A percentile compares a stretch with the other conserved stretches of the same genome.
Evolutionary conservation across 495 filamentous ascomycete genomes (phyloP).

Genomic region (Penicillium atrosanguineum): DNA sequence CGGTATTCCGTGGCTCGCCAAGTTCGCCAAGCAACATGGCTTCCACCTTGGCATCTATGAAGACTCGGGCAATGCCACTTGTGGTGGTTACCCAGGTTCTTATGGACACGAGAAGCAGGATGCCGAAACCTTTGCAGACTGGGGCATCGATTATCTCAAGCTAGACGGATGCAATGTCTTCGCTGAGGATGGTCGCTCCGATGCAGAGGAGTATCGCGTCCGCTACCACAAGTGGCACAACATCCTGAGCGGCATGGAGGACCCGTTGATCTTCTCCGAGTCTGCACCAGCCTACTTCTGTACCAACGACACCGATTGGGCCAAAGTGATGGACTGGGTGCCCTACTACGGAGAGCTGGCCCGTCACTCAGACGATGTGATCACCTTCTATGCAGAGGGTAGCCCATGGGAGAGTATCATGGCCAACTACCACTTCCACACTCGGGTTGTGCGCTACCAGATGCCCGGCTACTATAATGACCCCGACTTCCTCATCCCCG

Average conservation of each 20-base stretch:
- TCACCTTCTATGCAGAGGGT: conserved; percentile 31
- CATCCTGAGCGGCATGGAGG: conserved; percentile 27
- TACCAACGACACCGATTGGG: conserved; percentile 37
- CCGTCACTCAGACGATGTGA: conserved; percentile 42
- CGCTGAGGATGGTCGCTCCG: conserved; percentile 19
- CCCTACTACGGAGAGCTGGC: conserved; percentile 37
- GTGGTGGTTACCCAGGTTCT: conserved; percentile 40
- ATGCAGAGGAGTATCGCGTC: conserved; percentile 29
- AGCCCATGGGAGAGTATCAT: conserved; percentile 44
- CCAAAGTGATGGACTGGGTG: conserved; percentile 39
- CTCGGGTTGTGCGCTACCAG: conserved; percentile 40
- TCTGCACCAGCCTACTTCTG: conserved; percentile 44
- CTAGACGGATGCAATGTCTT: conserved; percentile 41
- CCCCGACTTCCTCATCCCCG: conserved; percentile 43
- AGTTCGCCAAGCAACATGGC: conserved; percentile 29
- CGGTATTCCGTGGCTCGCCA: conserved; percentile 39
- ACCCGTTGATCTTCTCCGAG: conserved; percentile 41
- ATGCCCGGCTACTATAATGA: conserved; percentile 44
- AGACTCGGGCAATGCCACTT: conserved; percentile 40
- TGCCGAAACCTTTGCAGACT: conserved; percentile 36
- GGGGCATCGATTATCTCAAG: conserved; percentile 46
- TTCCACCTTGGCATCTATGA: conserved; percentile 43
- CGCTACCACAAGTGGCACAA: conserved; percentile 37
- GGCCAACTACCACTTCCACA: conserved; percentile 37
- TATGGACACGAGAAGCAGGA: conserved; percentile 35